Percentiles rank a stretch among this genome's conserved stretches.
Conservation (phyloP, 331 rosid species). For the Pyrus hybrid region DNA sequence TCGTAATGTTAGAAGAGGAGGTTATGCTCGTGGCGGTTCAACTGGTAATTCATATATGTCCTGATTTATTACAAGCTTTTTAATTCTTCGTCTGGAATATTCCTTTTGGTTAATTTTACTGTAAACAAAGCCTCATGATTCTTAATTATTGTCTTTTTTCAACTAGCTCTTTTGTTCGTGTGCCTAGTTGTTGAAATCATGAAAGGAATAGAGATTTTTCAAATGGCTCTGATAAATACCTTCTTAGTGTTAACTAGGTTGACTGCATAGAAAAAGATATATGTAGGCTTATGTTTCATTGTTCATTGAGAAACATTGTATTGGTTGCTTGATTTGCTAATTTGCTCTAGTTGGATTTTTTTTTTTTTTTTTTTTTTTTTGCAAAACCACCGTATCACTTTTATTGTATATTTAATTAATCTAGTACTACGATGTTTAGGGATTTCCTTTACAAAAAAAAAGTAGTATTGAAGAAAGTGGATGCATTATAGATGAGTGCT, state of each 20-base stretch:
- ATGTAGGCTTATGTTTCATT: background rate
- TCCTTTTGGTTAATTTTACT: background rate
- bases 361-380: background rate
- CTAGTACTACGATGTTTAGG: background rate
- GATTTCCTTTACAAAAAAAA: background rate
- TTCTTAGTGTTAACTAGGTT: background rate
- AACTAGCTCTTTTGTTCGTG: background rate
- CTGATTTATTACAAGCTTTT: background rate
- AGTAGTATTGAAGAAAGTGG: background rate
- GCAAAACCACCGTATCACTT: background rate
- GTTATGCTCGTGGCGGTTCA: conserved; percentile 43
- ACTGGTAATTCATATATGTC: conserved; percentile 44
- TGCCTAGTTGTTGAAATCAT: background rate
- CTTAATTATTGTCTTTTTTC: background rate
- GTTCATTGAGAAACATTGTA: background rate
- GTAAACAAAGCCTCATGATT: background rate
- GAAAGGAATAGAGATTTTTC: background rate
- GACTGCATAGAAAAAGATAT: background rate
- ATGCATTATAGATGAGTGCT: background rate
- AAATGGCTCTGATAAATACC: background rate
- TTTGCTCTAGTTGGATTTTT: background rate
- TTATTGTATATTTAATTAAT: background rate
- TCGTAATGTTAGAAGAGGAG: conserved; percentile 49
- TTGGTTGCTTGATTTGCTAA: background rate
- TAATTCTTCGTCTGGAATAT: background rate